Base-by-base conservation (phyloP, 345 rosid species). In the Raphanus sativus region DNA sequence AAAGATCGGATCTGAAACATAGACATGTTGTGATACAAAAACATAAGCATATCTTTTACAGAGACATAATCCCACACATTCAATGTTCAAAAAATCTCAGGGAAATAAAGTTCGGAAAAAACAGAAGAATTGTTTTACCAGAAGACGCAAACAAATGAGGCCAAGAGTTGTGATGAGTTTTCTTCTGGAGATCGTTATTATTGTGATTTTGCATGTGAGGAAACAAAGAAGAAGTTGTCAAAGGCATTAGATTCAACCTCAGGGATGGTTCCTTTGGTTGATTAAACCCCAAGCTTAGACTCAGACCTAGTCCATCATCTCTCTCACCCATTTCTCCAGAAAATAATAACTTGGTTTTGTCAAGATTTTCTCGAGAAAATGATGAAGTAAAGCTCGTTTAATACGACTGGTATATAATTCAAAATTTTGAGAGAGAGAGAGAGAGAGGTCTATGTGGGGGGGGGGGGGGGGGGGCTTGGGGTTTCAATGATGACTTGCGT, bases 401-500 rank as follows among this genome's bases (percentile, higher is more conserved):
- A 86, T 76, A 83, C 78, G 87, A 81, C 84, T 65, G 17, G 4
- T 80, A 64, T 80, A 70, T 65, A 60, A 68, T 33, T 8, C 69
- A 71, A 28, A 16, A 50, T 0, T 15, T 30, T 69, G 81, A 75
- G 63, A 69, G 82, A 77, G 40, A 34, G 40, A 6, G 8, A 7
- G 38, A 34, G 38, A 7, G 38, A 12, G 45, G 30, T 28, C 30
- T 28, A 28, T 28, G 30, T 28, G 45, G 12, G 12, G 45, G 48
- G 79, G 32, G 38, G 36, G 15, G 2, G 26, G 38, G 70, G 50
- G 79, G 71, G 25, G 54, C 74, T 62, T 67, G 75, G 71, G 71
- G 76, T 69, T 78, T 77, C 90, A 86, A 86, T 87, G 87, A 86
- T 90, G 87, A 75, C 89, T 71, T 78, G 70, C 75, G 87, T 79